Base-by-base conservation (phyloP, 306 rosid species). In the Pterocarpus macrocarpus region DNA sequence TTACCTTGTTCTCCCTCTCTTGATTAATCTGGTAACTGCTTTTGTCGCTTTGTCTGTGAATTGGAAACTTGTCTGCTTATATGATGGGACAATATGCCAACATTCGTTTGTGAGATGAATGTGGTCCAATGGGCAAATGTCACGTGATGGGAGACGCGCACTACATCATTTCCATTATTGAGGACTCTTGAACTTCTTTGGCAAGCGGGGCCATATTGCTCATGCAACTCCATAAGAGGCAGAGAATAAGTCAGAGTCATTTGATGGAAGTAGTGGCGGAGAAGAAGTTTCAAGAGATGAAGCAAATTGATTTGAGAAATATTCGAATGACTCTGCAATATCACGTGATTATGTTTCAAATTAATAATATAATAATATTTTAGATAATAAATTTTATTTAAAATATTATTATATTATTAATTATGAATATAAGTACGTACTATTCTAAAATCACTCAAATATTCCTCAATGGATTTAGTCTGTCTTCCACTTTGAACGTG, bases 191-290 rank as follows among this genome's bases (percentile, higher is more conserved):
- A 95, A 57, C 92, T 95, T 90, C 98, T 92, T 22, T 92, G 97
- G 97, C 98, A 92, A 86, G 97, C 92, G 87, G 87, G 98, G 98
- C 11, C 98, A 95, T 82, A 95, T 97, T 33, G 98, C 98, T 79
- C 98, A 95, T 79, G 91, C 92, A 66, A 91, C 90, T 79, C 88
- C 86, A 33, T 94, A 89, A 80, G 98, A 92, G 0, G 98, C 98
- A 71, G 98, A 94, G 81, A 89, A 86, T 55, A 97, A 94, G 97
- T 97, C 28, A 22, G 0, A 22, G 28, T 22, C 28, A 22, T 22
- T 22, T 22, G 28, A 22, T 22, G 28, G 28, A 22, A 22, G 28
- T 22, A 22, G 28, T 22, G 28, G 28, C 28, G 28, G 28, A 22
- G 28, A 22, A 22, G 28, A 22, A 22, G 28, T 22, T 22, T 22